Conservation (phyloP, 352 stramenopile genomes). For the Phytopythium litorale region DNA sequence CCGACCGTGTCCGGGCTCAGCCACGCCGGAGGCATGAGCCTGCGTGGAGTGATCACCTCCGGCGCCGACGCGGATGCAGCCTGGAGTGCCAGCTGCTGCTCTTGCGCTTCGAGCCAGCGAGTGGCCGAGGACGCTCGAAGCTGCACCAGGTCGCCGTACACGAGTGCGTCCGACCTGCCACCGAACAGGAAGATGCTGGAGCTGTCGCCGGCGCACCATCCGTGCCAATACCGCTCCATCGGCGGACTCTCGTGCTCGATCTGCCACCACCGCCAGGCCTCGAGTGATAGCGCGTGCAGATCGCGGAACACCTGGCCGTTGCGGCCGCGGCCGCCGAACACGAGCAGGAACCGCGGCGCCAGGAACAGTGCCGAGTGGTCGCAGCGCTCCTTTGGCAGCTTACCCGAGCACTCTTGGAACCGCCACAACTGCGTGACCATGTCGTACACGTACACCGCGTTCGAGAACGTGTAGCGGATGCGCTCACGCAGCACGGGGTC, state of each 20-base stretch:
- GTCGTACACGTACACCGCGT: constrained; percentile 53
- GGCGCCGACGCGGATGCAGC: neutral
- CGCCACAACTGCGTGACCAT: constrained; percentile 28
- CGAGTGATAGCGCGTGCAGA: constrained; percentile 39
- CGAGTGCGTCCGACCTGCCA: constrained; percentile 52
- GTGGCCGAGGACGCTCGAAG: constrained; percentile 10
- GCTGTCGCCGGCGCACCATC: constrained; percentile 24
- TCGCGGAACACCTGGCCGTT: constrained; percentile 54
- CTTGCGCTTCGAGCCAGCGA: neutral
- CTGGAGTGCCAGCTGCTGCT: neutral
- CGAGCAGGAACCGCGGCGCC: constrained; percentile 33
- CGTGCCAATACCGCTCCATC: constrained; percentile 43
- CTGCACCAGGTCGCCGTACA: constrained; percentile 48
- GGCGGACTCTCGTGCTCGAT: constrained; percentile 22
- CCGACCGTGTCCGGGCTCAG: constrained; percentile 37
- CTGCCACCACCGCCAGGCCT: constrained; percentile 43
- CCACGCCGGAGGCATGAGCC: constrained; percentile 15
- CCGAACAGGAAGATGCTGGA: constrained; percentile 51
- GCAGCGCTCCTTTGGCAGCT: constrained; percentile 35
- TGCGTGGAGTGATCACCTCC: neutral
- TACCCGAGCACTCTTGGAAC: constrained; percentile 33
- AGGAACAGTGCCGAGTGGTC: constrained; percentile 59
- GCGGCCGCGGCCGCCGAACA: constrained; percentile 51
- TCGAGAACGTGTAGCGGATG: constrained; percentile 55
- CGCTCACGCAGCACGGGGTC: constrained; percentile 54